Percentiles rank a stretch among this genome's conserved stretches.
These are phyloP conservation scores for Papilionanthe hybrid DNA, from an alignment of 116 monocot species.

Conservation along the genomic window DNA sequence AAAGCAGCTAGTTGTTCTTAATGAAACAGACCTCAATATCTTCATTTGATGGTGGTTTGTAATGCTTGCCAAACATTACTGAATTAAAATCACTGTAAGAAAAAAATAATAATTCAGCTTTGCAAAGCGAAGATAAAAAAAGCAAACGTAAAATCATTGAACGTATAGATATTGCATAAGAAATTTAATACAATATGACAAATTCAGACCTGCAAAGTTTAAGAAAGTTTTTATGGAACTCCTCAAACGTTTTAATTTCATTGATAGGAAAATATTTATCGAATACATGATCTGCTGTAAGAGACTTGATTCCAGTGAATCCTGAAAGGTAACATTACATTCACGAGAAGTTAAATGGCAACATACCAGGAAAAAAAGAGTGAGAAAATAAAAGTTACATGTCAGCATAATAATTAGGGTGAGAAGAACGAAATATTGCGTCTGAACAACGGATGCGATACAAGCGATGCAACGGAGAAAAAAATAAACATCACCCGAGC, in stretches of 20 bases:
- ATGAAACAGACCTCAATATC: conserved; percentile 14
- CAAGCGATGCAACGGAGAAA: too few species aligned
- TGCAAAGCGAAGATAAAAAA: background rate
- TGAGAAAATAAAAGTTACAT: background rate
- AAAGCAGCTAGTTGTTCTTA: background rate
- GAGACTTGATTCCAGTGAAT: conserved; percentile 6
- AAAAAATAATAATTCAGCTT: background rate
- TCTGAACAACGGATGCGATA: too few species aligned
- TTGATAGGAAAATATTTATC: conserved; percentile 5
- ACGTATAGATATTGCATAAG: background rate
- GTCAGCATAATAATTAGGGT: background rate
- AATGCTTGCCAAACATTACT: conserved; percentile 21
- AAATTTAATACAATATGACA: background rate
- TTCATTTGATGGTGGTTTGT: conserved; percentile 11
- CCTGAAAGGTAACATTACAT: conserved; percentile 3
- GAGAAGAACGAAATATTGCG: too few species aligned
- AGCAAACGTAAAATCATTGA: background rate
- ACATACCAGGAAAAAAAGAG: background rate
- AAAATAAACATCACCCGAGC: too few species aligned
- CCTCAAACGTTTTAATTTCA: background rate
- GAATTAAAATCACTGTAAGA: conserved; percentile 22
- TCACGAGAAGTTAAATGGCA: background rate
- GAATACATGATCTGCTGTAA: conserved; percentile 18
- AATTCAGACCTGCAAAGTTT: conserved; percentile 16
- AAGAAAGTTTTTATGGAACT: conserved; percentile 17